Evolutionary conservation across 225 moss, liverwort and hornwort species (phyloP), one percentile per base, ranked within the genome.

Genomic region (Pleurozium schreberi): DNA sequence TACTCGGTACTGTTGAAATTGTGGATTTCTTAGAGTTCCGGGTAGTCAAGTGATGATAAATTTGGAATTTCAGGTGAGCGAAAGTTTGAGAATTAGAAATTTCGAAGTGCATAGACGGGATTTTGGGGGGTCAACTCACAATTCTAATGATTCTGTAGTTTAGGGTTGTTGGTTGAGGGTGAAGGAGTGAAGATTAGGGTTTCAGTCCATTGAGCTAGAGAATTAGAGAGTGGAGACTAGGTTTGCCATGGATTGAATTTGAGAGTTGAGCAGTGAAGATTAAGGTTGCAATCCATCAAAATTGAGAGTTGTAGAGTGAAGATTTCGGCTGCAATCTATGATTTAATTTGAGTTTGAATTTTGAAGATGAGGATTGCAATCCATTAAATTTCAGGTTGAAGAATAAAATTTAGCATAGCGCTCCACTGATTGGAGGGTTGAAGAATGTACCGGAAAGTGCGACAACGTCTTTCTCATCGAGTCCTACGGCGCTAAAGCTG

Each of bases 391-490:
- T 3, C 3, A 25, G 34, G 34, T n/a, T 65, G 25, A 14, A 33
- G 14, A 3, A 2, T 73, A 12, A 17, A 73, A 27, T 26, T 47
- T 43, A 40, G 28, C 40, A 20, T 55, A 40, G 8, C 18, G 27
- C 19, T 66, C 20, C 36, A 17, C 40, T 38, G 40, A 23, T 23
- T 65, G 19, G 22, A 86, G 33, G 50, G 65, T 40, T 33, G 33
- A 33, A 23, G 55, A 55, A 30, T 53, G 11, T 87, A 98, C 98
- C 98, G 30, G 98, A 96, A 19, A 98, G 93, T 11, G 93, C 91
- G 55, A 98, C 95, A 28, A 98, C 90, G 60, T 98, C 98, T 83
- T 94, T 93, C 88, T 97, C 95, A 57, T 93, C 92, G n/a, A 97
- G 97, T 25, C 96, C 97, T 22, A 96, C 92, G 33, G 87, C 93